Evolutionary conservation across 768 basidiomycete genomes (phyloP).

Genomic region (Rhizopogon sp.): DNA sequence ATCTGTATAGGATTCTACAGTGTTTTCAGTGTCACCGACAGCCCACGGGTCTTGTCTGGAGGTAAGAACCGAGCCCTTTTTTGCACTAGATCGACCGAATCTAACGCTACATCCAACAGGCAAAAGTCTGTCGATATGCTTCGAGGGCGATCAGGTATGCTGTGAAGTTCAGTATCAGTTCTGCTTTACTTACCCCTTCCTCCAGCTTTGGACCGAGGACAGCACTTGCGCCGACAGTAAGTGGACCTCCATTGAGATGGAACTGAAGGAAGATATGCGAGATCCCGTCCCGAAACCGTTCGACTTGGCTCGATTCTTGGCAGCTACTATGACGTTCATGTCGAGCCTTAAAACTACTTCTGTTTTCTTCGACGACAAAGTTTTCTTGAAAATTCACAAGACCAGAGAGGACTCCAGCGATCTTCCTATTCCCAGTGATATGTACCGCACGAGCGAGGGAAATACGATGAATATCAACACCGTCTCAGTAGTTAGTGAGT

Average conservation of each 20-base stretch:
- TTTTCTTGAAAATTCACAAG: background rate
- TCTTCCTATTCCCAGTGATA: background rate
- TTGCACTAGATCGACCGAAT: background rate
- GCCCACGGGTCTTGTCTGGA: constrained; percentile 21
- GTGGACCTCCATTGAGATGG: constrained; percentile 48
- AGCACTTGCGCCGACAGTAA: background rate
- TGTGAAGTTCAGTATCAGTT: background rate
- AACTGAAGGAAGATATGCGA: constrained; percentile 33
- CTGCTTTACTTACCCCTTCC: background rate
- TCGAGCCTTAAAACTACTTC: constrained; percentile 22
- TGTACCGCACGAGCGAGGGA: background rate
- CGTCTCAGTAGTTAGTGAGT: background rate
- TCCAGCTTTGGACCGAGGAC: background rate
- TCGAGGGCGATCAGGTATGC: constrained; percentile 7
- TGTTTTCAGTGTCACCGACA: constrained; percentile 24
- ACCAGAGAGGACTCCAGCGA: background rate
- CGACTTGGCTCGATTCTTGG: constrained; percentile 43
- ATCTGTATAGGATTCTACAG: constrained; percentile 18
- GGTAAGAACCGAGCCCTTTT: background rate
- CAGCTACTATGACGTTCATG: constrained; percentile 47
- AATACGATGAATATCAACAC: background rate
- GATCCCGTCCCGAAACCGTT: constrained; percentile 36
- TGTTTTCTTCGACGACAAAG: constrained; percentile 2
- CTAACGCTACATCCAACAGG: background rate
- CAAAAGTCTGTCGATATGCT: constrained; percentile 3